Evolutionary conservation across 345 rosid species (phyloP).

Genomic region (Pistacia atlantica): DNA sequence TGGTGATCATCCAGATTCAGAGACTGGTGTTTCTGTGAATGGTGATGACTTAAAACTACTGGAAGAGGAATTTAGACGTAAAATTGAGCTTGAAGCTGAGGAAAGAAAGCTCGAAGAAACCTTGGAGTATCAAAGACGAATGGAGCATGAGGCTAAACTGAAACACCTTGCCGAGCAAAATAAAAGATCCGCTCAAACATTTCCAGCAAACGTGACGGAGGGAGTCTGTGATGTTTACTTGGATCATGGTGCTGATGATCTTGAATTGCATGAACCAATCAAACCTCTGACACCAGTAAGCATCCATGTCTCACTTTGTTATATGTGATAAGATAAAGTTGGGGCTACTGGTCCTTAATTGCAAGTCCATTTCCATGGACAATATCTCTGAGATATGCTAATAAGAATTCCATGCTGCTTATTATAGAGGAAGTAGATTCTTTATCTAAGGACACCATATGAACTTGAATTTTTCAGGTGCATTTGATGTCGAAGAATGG

Average conservation of each 20-base stretch:
- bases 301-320: constrained; percentile 19
- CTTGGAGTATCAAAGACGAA: constrained; percentile 79
- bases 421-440: neutral
- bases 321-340: constrained; percentile 12
- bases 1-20: constrained; percentile 53
- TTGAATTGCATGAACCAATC: constrained; percentile 22
- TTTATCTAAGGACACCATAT: constrained; percentile 2
- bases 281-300: constrained; percentile 33
- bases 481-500: constrained; percentile 35
- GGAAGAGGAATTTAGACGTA: constrained; percentile 77
- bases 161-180: constrained; percentile 85
- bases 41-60: constrained; percentile 55
- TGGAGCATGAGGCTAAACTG: constrained; percentile 90
- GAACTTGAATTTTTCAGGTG: constrained; percentile 42
- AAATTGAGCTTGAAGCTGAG: constrained; percentile 84
- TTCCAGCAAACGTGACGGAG: constrained; percentile 37
- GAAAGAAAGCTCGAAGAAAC: constrained; percentile 88
- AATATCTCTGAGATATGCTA: constrained; percentile 2
- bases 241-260: constrained; percentile 37
- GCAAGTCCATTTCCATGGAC: constrained; percentile 9
- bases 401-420: constrained; percentile 5
- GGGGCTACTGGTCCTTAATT: neutral
- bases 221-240: constrained; percentile 30
- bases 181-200: constrained; percentile 47
- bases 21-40: constrained; percentile 37